Conservation (phyloP, 2,329 filamentous ascomycete species). For the Saccharata proteae region DNA sequence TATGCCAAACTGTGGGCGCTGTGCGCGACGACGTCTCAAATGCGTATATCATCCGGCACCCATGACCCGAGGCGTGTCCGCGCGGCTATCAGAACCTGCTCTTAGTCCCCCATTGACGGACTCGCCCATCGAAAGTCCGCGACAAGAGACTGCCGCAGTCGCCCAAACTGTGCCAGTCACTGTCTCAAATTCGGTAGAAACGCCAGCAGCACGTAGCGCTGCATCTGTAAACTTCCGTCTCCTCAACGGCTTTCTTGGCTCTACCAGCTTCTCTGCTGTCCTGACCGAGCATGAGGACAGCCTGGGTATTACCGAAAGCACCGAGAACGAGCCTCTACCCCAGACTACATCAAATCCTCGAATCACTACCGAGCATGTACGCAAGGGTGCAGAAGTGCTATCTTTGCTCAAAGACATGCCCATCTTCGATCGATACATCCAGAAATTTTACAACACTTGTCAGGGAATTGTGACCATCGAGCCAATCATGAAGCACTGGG, state of each 20-base stretch:
- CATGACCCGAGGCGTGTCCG: slow-evolving; percentile 12
- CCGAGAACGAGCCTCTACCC: slow-evolving; percentile 2
- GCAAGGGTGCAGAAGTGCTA: slow-evolving; percentile 18
- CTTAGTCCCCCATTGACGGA: slow-evolving; percentile 1
- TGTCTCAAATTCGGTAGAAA: not conserved
- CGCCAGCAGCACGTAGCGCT: not conserved
- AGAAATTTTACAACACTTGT: slow-evolving; percentile 20
- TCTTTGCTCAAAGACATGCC: slow-evolving; percentile 17
- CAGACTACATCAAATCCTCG: not conserved
- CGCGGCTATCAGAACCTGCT: not conserved
- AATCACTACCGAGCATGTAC: slow-evolving; percentile 12
- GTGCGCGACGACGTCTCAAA: slow-evolving; percentile 17
- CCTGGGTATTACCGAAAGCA: slow-evolving; percentile 4
- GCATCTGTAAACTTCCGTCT: slow-evolving; percentile 5
- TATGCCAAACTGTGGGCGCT: slow-evolving; percentile 22
- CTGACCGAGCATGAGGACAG: slow-evolving; percentile 6
- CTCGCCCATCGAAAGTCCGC: not conserved
- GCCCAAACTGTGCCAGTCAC: slow-evolving; percentile 1
- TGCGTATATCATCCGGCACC: slow-evolving; percentile 26
- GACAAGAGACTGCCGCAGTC: not conserved
- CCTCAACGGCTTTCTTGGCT: slow-evolving; percentile 6
- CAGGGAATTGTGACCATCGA: slow-evolving; percentile 22
- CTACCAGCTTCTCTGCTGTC: slow-evolving; percentile 8
- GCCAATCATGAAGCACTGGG: slow-evolving; percentile 21
- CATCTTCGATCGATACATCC: slow-evolving; percentile 18